Evolutionary conservation across 176 grass and related monocot species (phyloP).

Genomic region (Puccinellia tenuiflora): DNA sequence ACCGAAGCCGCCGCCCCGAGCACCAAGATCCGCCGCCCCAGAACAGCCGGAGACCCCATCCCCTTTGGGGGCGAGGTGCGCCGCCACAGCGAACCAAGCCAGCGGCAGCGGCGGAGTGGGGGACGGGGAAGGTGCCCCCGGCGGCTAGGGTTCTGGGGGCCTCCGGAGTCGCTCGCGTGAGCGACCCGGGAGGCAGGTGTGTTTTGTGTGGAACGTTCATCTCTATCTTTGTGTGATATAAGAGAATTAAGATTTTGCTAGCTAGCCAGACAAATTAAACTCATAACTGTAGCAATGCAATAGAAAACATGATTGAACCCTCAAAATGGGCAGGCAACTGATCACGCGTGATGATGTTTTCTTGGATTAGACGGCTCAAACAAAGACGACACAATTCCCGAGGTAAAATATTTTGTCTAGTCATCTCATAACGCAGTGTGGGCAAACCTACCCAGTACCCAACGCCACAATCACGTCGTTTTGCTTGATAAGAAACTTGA

Average conservation of each 20-base stretch:
- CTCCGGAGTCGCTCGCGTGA: no score
- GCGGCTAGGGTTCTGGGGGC: no score
- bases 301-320: not conserved
- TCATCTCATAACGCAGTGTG: not conserved
- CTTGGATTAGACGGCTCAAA: slow-evolving; percentile 27
- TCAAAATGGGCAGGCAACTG: not conserved
- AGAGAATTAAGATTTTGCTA: not conserved
- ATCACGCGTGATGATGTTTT: slow-evolving; percentile 32
- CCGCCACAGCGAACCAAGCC: no score
- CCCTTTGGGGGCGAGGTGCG: no score
- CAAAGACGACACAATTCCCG: not conserved
- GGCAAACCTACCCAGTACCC: not conserved
- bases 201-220: no score
- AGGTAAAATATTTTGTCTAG: not conserved
- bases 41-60: no score
- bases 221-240: no score
- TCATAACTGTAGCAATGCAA: not conserved
- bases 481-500: not conserved
- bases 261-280: not conserved
- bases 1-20: no score
- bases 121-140: no score
- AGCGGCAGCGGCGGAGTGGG: no score
- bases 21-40: no score
- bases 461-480: not conserved
- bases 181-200: no score